Evolutionary conservation across 768 basidiomycete species (phyloP).

Genomic region (Lactifluus echinatus): DNA sequence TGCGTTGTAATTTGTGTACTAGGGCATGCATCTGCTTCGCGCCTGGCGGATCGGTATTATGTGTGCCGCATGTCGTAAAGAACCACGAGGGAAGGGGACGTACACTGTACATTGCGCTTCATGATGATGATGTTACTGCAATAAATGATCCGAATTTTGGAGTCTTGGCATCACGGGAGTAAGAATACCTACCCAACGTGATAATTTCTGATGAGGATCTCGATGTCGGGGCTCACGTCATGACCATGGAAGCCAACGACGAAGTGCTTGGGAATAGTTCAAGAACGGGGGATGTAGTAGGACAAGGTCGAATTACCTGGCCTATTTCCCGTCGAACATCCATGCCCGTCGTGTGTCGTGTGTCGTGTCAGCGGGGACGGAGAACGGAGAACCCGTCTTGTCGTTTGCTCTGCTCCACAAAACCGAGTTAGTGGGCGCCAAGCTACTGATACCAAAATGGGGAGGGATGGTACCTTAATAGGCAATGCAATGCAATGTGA

Average conservation of each 20-base stretch:
- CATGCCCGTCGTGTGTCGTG: too few relatives aligned
- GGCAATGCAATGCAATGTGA: too few relatives aligned
- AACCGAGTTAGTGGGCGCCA: too few relatives aligned
- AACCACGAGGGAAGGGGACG: conserved; percentile 4
- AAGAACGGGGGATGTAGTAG: too few relatives aligned
- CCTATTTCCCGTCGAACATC: too few relatives aligned
- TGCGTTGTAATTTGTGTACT: conserved; percentile 40
- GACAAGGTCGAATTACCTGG: conserved; percentile 10
- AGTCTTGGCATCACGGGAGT: too few relatives aligned
- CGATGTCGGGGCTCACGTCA: conserved; percentile 42
- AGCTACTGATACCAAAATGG: too few relatives aligned
- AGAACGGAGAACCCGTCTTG: too few relatives aligned
- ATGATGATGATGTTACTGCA: conserved; percentile 52
- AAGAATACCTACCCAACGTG: conserved; percentile 39
- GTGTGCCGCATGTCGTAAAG: neutral
- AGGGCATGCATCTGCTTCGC: conserved; percentile 42
- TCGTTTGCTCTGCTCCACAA: too few relatives aligned
- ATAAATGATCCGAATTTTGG: neutral
- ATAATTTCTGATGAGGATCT: conserved; percentile 51
- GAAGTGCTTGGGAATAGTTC: conserved; percentile 43
- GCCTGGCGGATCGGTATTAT: conserved; percentile 27
- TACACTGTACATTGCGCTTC: conserved; percentile 57
- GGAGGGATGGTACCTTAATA: too few relatives aligned
- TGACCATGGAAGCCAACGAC: conserved; percentile 62
- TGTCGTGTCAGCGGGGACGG: neutral